Conservation (phyloP, 495 filamentous ascomycete species). For the Talaromyces thailandensis region DNA sequence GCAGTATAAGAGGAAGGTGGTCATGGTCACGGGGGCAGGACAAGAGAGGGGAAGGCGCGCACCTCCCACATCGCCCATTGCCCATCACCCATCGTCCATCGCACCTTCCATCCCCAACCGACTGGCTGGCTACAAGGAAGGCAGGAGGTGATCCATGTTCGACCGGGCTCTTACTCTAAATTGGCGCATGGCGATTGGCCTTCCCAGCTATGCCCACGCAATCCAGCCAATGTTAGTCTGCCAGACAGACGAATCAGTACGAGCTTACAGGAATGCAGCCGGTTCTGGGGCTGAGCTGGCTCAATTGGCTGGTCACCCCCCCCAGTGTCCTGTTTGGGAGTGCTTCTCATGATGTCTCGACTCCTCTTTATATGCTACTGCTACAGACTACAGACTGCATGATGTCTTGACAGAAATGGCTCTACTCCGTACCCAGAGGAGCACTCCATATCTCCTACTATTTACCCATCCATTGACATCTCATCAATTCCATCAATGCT, state of each 20-base stretch:
- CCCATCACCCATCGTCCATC: neutral
- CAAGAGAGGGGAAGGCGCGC: constrained; percentile 13
- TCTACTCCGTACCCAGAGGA: neutral
- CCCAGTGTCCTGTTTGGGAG: neutral
- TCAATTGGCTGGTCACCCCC: neutral
- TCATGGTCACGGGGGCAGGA: neutral
- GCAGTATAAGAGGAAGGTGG: constrained; percentile 11
- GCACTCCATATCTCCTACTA: neutral
- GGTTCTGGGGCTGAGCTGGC: neutral
- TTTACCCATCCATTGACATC: neutral
- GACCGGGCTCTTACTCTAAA: neutral
- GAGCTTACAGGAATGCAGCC: neutral
- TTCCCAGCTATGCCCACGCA: neutral
- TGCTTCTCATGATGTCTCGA: neutral
- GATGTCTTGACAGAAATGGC: neutral
- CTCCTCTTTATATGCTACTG: neutral
- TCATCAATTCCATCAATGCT: neutral
- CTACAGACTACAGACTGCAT: neutral
- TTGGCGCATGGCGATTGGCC: neutral
- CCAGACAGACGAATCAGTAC: neutral
- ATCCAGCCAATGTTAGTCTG: neutral
- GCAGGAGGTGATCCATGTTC: neutral
- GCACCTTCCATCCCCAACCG: neutral
- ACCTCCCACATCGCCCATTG: neutral
- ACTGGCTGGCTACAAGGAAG: neutral